Conservation (phyloP, 2,329 filamentous ascomycete species). For the Ustulina deusta region DNA sequence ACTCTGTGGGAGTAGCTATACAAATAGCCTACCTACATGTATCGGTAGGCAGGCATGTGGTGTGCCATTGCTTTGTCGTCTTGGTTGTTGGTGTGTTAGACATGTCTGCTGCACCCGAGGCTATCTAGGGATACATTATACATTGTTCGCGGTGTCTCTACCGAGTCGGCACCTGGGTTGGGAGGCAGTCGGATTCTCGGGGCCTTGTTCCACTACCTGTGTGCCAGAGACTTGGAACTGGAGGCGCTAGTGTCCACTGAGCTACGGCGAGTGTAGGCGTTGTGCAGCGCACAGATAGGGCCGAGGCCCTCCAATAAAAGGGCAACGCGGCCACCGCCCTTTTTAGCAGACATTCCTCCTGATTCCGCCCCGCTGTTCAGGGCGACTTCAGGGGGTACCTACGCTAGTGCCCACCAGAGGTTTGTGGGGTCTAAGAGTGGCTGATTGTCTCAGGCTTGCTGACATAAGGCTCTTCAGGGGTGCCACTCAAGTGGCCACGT, state of each 20-base stretch:
- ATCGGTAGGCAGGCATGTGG: background rate
- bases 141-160: background rate
- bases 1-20: no score
- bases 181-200: constrained; percentile 10
- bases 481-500: constrained; percentile 37
- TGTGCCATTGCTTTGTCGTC: background rate
- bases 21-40: no score
- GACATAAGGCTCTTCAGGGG: constrained; percentile 25
- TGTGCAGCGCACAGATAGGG: background rate
- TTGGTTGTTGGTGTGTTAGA: constrained; percentile 9
- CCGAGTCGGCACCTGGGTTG: background rate
- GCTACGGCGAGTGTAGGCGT: background rate
- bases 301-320: constrained; percentile 18
- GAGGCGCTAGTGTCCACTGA: no score
- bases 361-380: constrained; percentile 33
- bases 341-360: constrained; percentile 31
- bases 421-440: constrained; percentile 21
- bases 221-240: no score
- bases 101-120: constrained; percentile 13
- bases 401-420: background rate
- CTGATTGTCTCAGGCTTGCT: constrained; percentile 30
- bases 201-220: constrained; percentile 26
- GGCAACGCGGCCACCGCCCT: constrained; percentile 22
- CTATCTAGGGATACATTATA: background rate
- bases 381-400: background rate